Conservation (phyloP, 2,329 filamentous ascomycete species). For the Colletotrichum caudatum region DNA sequence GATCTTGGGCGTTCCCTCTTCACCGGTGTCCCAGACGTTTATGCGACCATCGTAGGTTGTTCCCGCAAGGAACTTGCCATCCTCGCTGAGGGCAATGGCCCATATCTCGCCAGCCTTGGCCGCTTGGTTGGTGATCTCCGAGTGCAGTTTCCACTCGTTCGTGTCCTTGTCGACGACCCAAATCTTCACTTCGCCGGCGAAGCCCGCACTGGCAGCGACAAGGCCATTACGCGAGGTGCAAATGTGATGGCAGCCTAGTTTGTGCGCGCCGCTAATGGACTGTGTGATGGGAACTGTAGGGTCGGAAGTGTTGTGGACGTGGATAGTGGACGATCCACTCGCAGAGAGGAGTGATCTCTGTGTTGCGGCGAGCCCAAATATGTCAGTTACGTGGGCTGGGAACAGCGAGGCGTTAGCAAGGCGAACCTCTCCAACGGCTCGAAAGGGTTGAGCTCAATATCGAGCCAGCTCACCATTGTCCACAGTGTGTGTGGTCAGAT, state of each 20-base stretch:
- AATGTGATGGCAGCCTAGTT: conserved; percentile 91
- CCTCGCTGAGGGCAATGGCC: conserved; percentile 86
- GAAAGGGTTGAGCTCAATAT: conserved; percentile 12
- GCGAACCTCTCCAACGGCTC: neutral
- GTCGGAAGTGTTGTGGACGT: conserved; percentile 80
- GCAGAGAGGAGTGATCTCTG: conserved; percentile 80
- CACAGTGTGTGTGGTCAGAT: conserved; percentile 91
- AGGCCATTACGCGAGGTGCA: conserved; percentile 76
- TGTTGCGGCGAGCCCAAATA: conserved; percentile 86
- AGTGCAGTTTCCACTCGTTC: conserved; percentile 64
- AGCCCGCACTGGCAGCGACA: conserved; percentile 85
- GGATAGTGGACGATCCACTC: conserved; percentile 85
- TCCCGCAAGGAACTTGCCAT: conserved; percentile 86
- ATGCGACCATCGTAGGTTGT: conserved; percentile 90
- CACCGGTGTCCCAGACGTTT: conserved; percentile 84
- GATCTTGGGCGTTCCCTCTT: conserved; percentile 71
- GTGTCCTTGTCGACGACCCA: conserved; percentile 75
- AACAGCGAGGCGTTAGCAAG: conserved; percentile 2
- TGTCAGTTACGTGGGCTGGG: conserved; percentile 83
- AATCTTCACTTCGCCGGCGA: conserved; percentile 87
- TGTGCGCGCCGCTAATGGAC: conserved; percentile 83
- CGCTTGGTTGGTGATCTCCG: conserved; percentile 57
- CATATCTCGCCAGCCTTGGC: conserved; percentile 80
- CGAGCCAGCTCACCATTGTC: conserved; percentile 75
- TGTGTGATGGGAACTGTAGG: conserved; percentile 82